A percentile compares a stretch with the other conserved stretches of the same genome.
These are phyloP conservation scores for Candida chauliodis DNA, from an alignment of 805 yeast genomes.

Conservation along the genomic window DNA sequence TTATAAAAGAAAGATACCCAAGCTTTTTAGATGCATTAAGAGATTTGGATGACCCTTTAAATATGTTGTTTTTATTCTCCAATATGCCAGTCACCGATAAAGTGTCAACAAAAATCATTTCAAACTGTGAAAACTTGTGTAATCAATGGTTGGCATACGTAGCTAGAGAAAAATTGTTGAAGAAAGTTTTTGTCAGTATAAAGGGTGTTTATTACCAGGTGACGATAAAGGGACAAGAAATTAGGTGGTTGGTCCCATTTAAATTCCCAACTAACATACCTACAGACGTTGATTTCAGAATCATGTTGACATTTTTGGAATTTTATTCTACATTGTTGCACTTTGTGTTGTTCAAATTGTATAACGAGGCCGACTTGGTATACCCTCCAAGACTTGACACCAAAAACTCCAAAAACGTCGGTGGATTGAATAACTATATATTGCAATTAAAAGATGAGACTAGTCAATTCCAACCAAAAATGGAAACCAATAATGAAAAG, in stretches of 20 bases:
- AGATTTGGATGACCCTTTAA: conserved; percentile 92
- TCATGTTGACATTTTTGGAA: conserved; percentile 95
- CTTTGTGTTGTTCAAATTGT: conserved; percentile 80
- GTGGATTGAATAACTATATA: conserved; percentile 83
- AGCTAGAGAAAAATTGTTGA: conserved; percentile 75
- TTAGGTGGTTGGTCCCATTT: conserved; percentile 95
- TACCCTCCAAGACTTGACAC: conserved; percentile 87
- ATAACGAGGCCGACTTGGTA: conserved; percentile 77
- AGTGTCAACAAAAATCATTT: conserved; percentile 76
- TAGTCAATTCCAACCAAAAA: conserved; percentile 20
- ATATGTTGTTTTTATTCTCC: conserved; percentile 91
- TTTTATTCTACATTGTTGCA: conserved; percentile 90
- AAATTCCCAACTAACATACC: conserved; percentile 96
- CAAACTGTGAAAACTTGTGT: conserved; percentile 80
- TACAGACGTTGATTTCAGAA: conserved; percentile 88
- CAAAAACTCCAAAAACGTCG: conserved; percentile 74
- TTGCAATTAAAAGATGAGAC: conserved; percentile 51
- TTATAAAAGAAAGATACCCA: conserved; percentile 94
- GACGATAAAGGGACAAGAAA: conserved; percentile 81
- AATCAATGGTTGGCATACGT: conserved; percentile 95
- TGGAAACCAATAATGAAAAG: conserved; percentile 19
- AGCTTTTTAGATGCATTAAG: conserved; percentile 87
- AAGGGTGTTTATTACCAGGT: conserved; percentile 98
- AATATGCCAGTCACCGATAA: conserved; percentile 91
- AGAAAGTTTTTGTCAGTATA: conserved; percentile 91